Conservation (phyloP, 2,329 filamentous ascomycete species). For the Cladophialophora exuberans region DNA sequence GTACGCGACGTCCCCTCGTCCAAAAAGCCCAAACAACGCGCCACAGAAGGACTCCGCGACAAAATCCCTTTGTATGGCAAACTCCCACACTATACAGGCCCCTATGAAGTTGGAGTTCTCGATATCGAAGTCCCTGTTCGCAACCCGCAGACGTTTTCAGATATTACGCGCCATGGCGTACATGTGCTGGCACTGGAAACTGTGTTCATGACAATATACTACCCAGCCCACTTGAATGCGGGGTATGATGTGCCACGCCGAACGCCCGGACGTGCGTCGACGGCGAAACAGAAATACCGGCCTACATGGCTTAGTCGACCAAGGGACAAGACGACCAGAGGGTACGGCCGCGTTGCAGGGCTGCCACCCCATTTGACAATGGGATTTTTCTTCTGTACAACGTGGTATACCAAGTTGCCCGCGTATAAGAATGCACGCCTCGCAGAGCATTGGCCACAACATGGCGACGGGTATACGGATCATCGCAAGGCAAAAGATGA, state of each 20-base stretch:
- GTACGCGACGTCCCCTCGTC: constrained; percentile 10
- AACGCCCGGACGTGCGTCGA: too few relatives aligned
- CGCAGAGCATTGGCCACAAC: constrained; percentile 59
- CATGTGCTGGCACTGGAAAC: constrained; percentile 60
- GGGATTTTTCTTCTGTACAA: constrained; percentile 59
- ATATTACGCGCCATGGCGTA: constrained; percentile 53
- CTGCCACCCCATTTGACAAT: constrained; percentile 55
- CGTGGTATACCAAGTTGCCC: constrained; percentile 67
- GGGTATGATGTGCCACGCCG: constrained; percentile 42
- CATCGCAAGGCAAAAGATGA: constrained; percentile 47
- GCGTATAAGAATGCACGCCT: constrained; percentile 64
- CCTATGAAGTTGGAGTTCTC: constrained; percentile 57
- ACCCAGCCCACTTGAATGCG: constrained; percentile 58
- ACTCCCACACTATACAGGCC: constrained; percentile 56
- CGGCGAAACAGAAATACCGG: constrained; percentile 52
- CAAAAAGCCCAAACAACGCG: constrained; percentile 48
- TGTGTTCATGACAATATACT: constrained; percentile 68
- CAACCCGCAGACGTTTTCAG: constrained; percentile 52
- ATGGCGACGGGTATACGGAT: constrained; percentile 42
- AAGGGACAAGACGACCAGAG: constrained; percentile 58
- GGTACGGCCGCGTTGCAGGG: constrained; percentile 65
- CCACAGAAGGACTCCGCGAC: constrained; percentile 52
- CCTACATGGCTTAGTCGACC: constrained; percentile 67
- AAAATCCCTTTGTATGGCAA: constrained; percentile 49
- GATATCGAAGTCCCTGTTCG: constrained; percentile 58